Evolutionary conservation across 306 rosid genomes (phyloP).

Genomic region (Lablab purpureus): DNA sequence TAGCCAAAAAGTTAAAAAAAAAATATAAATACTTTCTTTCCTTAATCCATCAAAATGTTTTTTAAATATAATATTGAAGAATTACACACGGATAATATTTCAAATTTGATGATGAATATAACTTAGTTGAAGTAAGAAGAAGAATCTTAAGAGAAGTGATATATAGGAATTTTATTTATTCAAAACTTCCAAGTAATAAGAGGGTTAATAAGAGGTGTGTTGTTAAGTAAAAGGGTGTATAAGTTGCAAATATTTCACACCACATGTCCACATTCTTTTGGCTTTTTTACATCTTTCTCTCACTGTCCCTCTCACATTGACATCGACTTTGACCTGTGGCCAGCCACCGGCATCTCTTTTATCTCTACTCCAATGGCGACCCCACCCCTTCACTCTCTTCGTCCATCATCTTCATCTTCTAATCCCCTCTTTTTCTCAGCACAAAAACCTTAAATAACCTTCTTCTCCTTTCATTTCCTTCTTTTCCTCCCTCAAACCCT

Average conservation of each 20-base stretch:
- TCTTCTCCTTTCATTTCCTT: constrained; percentile 38
- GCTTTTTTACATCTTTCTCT: neutral
- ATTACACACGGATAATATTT: no score
- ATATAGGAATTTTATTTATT: no score
- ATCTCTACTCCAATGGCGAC: constrained; percentile 60
- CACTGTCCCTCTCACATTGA: constrained; percentile 3
- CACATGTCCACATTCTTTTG: neutral
- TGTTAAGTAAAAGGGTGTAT: neutral
- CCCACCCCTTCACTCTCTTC: constrained; percentile 67
- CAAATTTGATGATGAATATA: no score
- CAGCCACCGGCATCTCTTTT: constrained; percentile 68
- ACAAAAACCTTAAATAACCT: constrained; percentile 38
- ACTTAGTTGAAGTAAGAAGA: no score
- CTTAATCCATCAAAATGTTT: no score
- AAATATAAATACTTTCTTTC: no score
- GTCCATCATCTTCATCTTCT: constrained; percentile 50
- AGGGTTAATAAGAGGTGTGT: neutral
- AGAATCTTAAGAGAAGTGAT: no score
- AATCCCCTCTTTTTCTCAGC: constrained; percentile 44
- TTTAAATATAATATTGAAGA: no score
- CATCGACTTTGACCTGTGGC: constrained; percentile 75
- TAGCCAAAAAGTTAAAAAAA: no score
- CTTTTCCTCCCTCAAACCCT: constrained; percentile 58
- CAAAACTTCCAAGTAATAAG: no score
- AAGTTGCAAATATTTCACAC: neutral